Conservation (phyloP, 108 stramenopile species). For the Asterionellopsis glacialis region DNA sequence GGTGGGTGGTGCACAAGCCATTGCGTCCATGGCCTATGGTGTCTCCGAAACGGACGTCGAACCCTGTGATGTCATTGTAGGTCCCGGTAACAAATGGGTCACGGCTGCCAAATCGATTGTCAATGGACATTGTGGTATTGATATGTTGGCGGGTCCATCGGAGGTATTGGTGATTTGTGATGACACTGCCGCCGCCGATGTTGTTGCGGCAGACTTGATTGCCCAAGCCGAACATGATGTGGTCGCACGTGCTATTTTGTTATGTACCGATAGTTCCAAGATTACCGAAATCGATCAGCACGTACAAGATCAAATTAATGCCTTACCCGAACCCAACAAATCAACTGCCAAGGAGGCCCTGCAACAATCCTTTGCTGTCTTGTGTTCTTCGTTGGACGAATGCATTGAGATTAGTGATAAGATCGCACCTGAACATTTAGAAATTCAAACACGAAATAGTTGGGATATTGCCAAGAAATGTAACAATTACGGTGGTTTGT, state of each 20-base stretch:
- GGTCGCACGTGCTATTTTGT: constrained; percentile 93
- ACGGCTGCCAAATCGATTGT: constrained; percentile 96
- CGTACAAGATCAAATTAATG: constrained; percentile 59
- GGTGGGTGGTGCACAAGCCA: constrained; percentile 96
- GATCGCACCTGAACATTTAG: constrained; percentile 97
- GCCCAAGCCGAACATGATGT: constrained; percentile 99
- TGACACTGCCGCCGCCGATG: constrained; percentile 77
- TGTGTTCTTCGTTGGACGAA: constrained; percentile 77
- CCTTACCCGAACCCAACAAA: constrained; percentile 85
- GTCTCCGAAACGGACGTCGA: constrained; percentile 25
- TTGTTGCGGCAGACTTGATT: constrained; percentile 97
- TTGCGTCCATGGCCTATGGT: constrained; percentile 95
- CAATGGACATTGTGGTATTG: constrained; percentile 92
- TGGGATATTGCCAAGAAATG: constrained; percentile 66
- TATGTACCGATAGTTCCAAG: constrained; percentile 49
- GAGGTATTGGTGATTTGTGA: constrained; percentile 98
- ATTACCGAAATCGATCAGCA: constrained; percentile 74
- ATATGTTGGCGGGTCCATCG: constrained; percentile 98
- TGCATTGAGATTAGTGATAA: constrained; percentile 81
- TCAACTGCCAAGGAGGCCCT: constrained; percentile 82
- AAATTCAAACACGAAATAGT: constrained; percentile 89
- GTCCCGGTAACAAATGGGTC: constrained; percentile 99
- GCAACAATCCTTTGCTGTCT: constrained; percentile 78
- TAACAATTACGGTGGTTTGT: constrained; percentile 93
- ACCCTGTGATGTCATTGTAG: constrained; percentile 95